phyloP scores from a whole-genome alignment of 495 filamentous ascomycete genomes.

The Aspergillus mulundensis region DNA sequence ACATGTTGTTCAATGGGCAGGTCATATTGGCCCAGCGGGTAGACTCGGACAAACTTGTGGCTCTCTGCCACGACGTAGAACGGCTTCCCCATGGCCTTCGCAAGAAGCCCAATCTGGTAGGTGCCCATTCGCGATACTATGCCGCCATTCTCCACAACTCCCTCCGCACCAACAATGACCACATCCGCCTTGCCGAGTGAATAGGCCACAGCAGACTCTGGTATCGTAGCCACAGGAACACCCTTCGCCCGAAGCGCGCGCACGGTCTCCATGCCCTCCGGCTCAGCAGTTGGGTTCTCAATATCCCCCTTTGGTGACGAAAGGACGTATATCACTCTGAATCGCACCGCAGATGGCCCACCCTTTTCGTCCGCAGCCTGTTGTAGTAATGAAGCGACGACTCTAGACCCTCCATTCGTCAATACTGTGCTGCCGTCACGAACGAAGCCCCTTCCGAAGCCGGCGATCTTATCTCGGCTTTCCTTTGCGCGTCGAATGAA shows the following conservation, averaged over 20 bases:
- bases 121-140: conserved; percentile 89
- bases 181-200: conserved; percentile 76
- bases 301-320: conserved; percentile 31
- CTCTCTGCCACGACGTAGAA: conserved; percentile 93
- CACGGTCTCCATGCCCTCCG: conserved; percentile 61
- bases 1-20: conserved; percentile 71
- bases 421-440: conserved; percentile 72
- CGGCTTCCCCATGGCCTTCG: conserved; percentile 70
- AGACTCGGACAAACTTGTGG: conserved; percentile 87
- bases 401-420: conserved; percentile 81
- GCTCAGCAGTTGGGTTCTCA: conserved; percentile 34
- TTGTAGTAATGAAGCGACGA: conserved; percentile 71
- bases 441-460: conserved; percentile 71
- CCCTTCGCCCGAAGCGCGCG: conserved; percentile 64
- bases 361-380: conserved; percentile 64
- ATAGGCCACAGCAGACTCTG: conserved; percentile 76
- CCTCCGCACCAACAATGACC: conserved; percentile 90
- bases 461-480: conserved; percentile 75
- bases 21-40: conserved; percentile 74
- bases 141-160: conserved; percentile 89
- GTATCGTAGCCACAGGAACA: conserved; percentile 80
- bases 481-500: conserved; percentile 87
- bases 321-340: conserved; percentile 81
- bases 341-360: conserved; percentile 56
- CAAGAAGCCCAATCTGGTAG: conserved; percentile 80